Conservation (phyloP, 176 grass and related monocot species). For the Olyra latifolia region DNA sequence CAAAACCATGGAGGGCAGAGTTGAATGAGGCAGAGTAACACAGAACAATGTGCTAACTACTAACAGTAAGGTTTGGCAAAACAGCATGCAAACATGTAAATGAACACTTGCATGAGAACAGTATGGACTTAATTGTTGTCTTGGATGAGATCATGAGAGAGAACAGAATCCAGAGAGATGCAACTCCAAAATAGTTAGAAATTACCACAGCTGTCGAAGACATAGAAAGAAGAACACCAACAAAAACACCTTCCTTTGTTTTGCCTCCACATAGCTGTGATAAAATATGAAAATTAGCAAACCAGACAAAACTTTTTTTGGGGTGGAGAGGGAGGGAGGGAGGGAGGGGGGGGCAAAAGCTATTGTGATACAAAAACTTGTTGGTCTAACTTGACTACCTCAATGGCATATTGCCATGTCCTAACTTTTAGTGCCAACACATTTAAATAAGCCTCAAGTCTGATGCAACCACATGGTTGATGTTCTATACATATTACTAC, state of each 20-base stretch:
- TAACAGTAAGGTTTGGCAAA: neutral
- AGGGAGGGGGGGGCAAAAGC: too few species aligned
- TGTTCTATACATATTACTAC: slow-evolving; percentile 23
- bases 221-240: slow-evolving; percentile 97
- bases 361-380: neutral
- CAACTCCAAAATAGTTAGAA: slow-evolving; percentile 4
- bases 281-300: slow-evolving; percentile 19
- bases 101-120: neutral
- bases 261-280: slow-evolving; percentile 92
- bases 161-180: neutral
- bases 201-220: slow-evolving; percentile 97
- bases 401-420: slow-evolving; percentile 7
- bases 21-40: neutral
- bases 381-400: neutral
- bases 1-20: neutral
- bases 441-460: neutral
- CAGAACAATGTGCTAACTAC: neutral
- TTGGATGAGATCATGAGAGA: neutral
- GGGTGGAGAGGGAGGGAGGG: too few species aligned
- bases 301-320: neutral
- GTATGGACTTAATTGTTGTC: neutral
- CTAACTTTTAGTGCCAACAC: neutral
- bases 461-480: neutral
- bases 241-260: slow-evolving; percentile 94
- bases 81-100: neutral